Evolutionary conservation across 2,329 filamentous ascomycete genomes (phyloP).

Genomic region (Erysiphe neolycopersici): DNA sequence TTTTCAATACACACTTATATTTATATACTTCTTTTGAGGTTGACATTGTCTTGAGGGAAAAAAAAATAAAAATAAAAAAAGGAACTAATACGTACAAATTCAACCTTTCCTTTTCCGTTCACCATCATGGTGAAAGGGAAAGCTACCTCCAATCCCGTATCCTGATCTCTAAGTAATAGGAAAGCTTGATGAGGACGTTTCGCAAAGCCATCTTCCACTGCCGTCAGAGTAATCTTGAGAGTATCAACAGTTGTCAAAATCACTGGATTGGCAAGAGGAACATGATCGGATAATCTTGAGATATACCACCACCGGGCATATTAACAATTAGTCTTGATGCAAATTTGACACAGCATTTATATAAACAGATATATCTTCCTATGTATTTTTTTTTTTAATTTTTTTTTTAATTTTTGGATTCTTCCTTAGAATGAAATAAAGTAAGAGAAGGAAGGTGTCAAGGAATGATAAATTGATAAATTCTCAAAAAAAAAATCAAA

Average conservation of each 20-base stretch:
- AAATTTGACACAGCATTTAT: neutral
- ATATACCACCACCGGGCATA: neutral
- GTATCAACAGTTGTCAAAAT: slow-evolving; percentile 40
- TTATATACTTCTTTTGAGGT: no score
- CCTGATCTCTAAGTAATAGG: slow-evolving; percentile 49
- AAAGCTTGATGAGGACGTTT: slow-evolving; percentile 90
- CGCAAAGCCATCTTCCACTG: slow-evolving; percentile 48
- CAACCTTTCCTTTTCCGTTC: slow-evolving; percentile 59
- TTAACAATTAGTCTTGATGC: neutral
- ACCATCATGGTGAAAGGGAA: slow-evolving; percentile 69
- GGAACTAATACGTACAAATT: slow-evolving; percentile 38
- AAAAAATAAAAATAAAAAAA: neutral
- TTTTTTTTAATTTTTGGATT: no score
- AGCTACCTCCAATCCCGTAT: slow-evolving; percentile 58
- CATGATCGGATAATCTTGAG: slow-evolving; percentile 10
- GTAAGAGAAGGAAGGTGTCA: neutral
- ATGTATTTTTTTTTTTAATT: neutral
- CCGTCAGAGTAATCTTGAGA: slow-evolving; percentile 58
- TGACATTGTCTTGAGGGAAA: slow-evolving; percentile 1
- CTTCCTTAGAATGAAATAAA: neutral
- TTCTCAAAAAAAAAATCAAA: neutral
- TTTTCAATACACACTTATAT: no score
- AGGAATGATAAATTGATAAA: neutral
- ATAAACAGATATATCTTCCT: neutral
- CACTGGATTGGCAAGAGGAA: slow-evolving; percentile 29